Base-by-base conservation (phyloP, 2,329 filamentous ascomycete species). In the Leptodontidium sp. region DNA sequence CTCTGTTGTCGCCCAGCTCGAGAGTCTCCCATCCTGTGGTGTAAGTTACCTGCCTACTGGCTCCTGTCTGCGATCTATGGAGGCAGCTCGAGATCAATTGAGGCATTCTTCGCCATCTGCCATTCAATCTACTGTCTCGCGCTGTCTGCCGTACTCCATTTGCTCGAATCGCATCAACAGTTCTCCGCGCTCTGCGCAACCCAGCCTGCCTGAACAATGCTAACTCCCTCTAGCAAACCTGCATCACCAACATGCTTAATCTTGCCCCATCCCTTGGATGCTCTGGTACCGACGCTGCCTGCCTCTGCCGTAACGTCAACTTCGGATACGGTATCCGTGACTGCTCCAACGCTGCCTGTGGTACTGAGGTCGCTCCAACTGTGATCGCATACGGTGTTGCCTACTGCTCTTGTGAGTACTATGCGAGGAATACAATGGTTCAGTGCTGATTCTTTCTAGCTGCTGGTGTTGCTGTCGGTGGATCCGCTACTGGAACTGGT, bases 271-370 rank as follows among this genome's bases (percentile, higher is more conserved):
- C 74, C 24, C 82, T 84, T 70, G 80, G 80, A 67, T 85, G 83
- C 75, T 26, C 71, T 17, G 6, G 62, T 32, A 21, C 68, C 14
- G 81, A 84, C 71, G 70, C 77, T 43, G 66, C 68, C 64, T 85
- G 83, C 79, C 80, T 83, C 68, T 85, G 83, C 79, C 72, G 69
- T n/a, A 78, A 82, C 66, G 69, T 68, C 45, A 75, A 83, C 78
- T 85, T 83, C 71, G 78, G 77, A 67, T 83, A 81, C 67, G 83
- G 83, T 69, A 76, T 85, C 61, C 82, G 82, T 68, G 83, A 85
- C 74, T 85, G 83, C 77, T 78, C 81, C 67, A 80, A 75, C 66
- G 77, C 81, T 72, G 80, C 80, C 43, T 84, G 83, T 72, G 76
- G 76, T 62, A n/a, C 70, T 9, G 73, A 69, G 9, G 74, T 70